Evolutionary conservation across 1,284 basidiomycete species (phyloP).

Genomic region (Marasmius fiardii): DNA sequence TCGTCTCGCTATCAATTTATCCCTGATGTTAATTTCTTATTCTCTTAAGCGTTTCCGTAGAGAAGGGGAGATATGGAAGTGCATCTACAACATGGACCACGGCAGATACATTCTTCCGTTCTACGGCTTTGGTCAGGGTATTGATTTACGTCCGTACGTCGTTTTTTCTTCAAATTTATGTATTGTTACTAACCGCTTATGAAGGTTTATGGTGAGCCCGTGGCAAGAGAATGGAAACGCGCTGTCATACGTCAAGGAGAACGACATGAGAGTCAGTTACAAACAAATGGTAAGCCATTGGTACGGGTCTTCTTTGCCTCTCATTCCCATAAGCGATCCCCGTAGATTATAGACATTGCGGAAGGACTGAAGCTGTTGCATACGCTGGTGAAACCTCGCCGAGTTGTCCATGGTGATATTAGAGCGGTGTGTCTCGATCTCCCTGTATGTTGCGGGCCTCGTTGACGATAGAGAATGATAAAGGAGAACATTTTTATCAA

Average conservation of each 20-base stretch:
- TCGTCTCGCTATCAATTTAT: neutral
- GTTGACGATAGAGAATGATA: slow-evolving; percentile 14
- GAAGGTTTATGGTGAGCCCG: slow-evolving; percentile 52
- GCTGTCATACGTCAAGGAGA: slow-evolving; percentile 39
- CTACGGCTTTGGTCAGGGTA: slow-evolving; percentile 47
- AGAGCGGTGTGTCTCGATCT: slow-evolving; percentile 26
- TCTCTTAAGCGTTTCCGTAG: slow-evolving; percentile 41
- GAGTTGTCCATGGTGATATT: slow-evolving; percentile 52
- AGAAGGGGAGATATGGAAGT: slow-evolving; percentile 50
- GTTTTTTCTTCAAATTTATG: no score
- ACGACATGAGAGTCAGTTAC: slow-evolving; percentile 36
- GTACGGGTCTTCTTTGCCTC: neutral
- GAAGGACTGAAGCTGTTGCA: slow-evolving; percentile 47
- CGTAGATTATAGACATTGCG: slow-evolving; percentile 39
- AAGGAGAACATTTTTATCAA: slow-evolving; percentile 1
- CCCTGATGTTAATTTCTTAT: neutral
- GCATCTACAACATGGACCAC: slow-evolving; percentile 45
- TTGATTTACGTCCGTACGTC: slow-evolving; percentile 49
- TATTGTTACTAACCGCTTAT: neutral
- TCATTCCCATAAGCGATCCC: neutral
- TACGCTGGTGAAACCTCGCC: slow-evolving; percentile 35
- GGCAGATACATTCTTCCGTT: slow-evolving; percentile 52
- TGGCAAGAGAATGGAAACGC: slow-evolving; percentile 54
- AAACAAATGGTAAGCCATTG: slow-evolving; percentile 31
- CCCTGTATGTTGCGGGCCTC: slow-evolving; percentile 17